These are phyloP conservation scores for Triticum aestivum DNA, from an alignment of 176 grass and related monocot genomes.

Conservation along the genomic window IWGSC_CS_RefSeq_v2.1 NC_057800.1:184631801-184632300, in stretches of 20 bases:
- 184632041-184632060: neutral
- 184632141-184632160: neutral
- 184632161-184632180: neutral
- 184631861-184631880: neutral
- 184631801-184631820: neutral
- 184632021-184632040: neutral
- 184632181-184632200: slow-evolving; percentile 21
- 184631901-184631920: neutral
- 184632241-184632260: neutral
- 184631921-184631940: neutral
- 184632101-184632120: too few relatives aligned
- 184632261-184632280: neutral
- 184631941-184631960: neutral
- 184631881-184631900: neutral
- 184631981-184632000: neutral
- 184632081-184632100: neutral
- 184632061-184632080: neutral
- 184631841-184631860: neutral
- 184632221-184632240: neutral
- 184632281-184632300: neutral
- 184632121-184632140: neutral
- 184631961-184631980: neutral
- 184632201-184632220: slow-evolving; percentile 10
- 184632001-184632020: neutral
- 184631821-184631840: neutral